Evolutionary conservation across 1,284 basidiomycete genomes (phyloP).

Genomic region (Leucoagaricus sp.): DNA sequence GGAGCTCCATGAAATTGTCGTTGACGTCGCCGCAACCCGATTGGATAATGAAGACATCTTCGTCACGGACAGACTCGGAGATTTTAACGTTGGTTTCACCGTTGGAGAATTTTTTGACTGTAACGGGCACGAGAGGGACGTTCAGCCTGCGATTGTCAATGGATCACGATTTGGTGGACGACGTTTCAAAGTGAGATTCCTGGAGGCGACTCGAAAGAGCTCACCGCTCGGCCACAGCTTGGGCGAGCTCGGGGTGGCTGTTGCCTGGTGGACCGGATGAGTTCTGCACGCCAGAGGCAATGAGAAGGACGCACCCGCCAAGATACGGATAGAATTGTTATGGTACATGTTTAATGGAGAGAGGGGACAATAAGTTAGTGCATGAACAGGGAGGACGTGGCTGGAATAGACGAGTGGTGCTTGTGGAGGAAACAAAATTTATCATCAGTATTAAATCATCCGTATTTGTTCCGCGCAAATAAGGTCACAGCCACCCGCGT

Average conservation of each 20-base stretch:
- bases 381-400: constrained; percentile 14
- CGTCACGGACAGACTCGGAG: constrained; percentile 93
- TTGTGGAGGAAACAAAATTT: constrained; percentile 24
- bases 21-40: constrained; percentile 79
- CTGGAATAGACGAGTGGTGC: constrained; percentile 19
- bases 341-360: constrained; percentile 65
- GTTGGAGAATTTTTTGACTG: constrained; percentile 95
- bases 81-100: constrained; percentile 94
- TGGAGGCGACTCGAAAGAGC: constrained; percentile 46
- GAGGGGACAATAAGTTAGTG: constrained; percentile 21
- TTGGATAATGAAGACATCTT: constrained; percentile 97
- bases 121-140: constrained; percentile 87
- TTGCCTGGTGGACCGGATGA: constrained; percentile 67
- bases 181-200: constrained; percentile 18
- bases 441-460: constrained; percentile 24
- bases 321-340: constrained; percentile 92
- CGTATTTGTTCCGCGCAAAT: constrained; percentile 28
- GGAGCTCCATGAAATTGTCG: constrained; percentile 89
- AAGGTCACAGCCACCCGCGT: constrained; percentile 33
- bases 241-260: constrained; percentile 96
- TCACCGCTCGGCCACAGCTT: constrained; percentile 93
- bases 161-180: constrained; percentile 3
- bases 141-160: constrained; percentile 68
- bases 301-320: constrained; percentile 70
- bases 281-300: constrained; percentile 16